Evolutionary conservation across 176 grass and related monocot genomes (phyloP), one percentile per base, ranked within the genome.

Genomic region (Secale cereale): DNA sequence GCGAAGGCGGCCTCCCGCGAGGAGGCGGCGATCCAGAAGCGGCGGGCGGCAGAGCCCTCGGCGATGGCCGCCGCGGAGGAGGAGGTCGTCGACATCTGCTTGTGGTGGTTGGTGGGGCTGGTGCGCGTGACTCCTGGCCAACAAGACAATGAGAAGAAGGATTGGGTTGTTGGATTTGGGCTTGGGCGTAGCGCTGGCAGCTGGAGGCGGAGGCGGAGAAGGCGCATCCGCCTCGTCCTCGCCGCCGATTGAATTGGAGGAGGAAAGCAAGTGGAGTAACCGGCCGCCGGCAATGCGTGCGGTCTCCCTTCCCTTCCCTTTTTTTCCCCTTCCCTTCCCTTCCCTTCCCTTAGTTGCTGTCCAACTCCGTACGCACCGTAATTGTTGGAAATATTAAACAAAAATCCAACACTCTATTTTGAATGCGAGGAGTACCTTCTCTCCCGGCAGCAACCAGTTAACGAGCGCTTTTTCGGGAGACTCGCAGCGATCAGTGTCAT

Each of bases 1-100:
- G 91, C 93, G 82, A 95, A 96, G 78, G 90, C 87, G 2, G 90
- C 93, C 93, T 98, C 93, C 78, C 87, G 83, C 65, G 76, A 79
- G 69, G 81, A 90, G 19, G 90, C 83, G 32, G 90, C 79, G 85
- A 91, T 96, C 94, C 94, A 96, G 82, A 96, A 96, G 61, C 94
- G 91, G 76, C 88, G 90, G 22, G 86, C 86, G 31, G 94, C 86
- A 6, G 94, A 93, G 43, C 91, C 94, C 78, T 96, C 94, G 37
- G 92, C 84, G 45, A 83, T 91, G 19, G 64, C 93, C 9, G 81
- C 87, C 25, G 76, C 56, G 65, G 88, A 78, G 31, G 88, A 81
- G 19, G 81, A 80, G 2, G 77, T 77, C 10, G 84, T 59, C 17
- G 89, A 79, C 89, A 91, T 84, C 32, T 36, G 62, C 29, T 65